Evolutionary conservation across 1,139 yeast genomes (phyloP), one percentile per base, ranked within the genome.

Genomic region (Blastobotrys niveus): DNA sequence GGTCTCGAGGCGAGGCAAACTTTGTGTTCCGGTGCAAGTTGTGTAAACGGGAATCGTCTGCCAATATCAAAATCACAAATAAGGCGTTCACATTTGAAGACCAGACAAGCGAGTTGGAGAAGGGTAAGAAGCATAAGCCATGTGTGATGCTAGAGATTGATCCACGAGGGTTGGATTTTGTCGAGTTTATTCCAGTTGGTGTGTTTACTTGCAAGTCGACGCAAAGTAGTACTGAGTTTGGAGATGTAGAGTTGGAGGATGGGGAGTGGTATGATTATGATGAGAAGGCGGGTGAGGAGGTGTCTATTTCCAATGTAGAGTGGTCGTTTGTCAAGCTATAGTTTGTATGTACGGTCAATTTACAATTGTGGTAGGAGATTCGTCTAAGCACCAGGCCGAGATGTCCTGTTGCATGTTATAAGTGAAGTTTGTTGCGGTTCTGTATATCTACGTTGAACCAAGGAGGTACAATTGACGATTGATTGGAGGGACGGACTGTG

Each of bases 231-330:
- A 71, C 84, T 1, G 64, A 61, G 46, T 85, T 84, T 56, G 61
- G 61, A 10, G 87, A 81, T 18, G 74, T 87, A n/a, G 87, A 82
- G 47, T 65, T 87, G 42, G 76, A 73, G 34, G 96, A 87, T 34
- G 79, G 76, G 37, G 97, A 91, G 61, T 89, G 96, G 94, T 91
- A 81, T 61, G 98, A 91, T 58, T 93, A 89, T 61, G 97, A 91
- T 60, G 97, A 91, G 48, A 77, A 80, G 57, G 81, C 85, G 4
- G 77, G 79, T 9, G 77, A 71, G 22, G 96, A 91, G 62, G 96
- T 88, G 19, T 79, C 93, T 33, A 74, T 91, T 14, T 78, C 84
- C 1, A 91, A 86, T 7, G 72, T 80, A 17, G 60, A 68, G 44
- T 88, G 94, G 85, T 73, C 70, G 9, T 63, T 80, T 44, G 52